phyloP scores from a whole-genome alignment of 2,329 filamentous ascomycete genomes.

The Blastomyces parvus region DNA sequence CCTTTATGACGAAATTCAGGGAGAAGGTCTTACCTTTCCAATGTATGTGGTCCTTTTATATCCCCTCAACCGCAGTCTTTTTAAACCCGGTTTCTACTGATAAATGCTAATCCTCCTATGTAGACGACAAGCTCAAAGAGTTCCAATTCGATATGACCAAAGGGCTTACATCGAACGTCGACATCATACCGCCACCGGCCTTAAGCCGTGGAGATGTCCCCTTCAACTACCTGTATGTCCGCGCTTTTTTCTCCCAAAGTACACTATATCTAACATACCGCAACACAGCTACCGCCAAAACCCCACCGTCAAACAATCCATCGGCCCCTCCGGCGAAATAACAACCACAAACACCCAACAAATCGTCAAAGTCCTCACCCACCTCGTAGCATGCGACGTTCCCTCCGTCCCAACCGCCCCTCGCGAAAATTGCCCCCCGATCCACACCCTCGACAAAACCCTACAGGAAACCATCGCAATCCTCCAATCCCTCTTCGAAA shows the following conservation, averaged over 20 bases:
- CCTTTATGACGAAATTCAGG: slow-evolving; percentile 61
- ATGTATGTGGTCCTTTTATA: slow-evolving; percentile 40
- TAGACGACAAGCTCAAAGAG: slow-evolving; percentile 50
- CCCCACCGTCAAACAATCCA: slow-evolving; percentile 57
- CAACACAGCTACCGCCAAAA: slow-evolving; percentile 72
- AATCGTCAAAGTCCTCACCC: slow-evolving; percentile 51
- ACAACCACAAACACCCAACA: slow-evolving; percentile 48
- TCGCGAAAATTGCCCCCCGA: slow-evolving; percentile 46
- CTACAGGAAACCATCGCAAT: slow-evolving; percentile 56
- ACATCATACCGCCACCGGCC: slow-evolving; percentile 70
- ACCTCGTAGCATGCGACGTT: slow-evolving; percentile 52
- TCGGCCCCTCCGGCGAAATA: slow-evolving; percentile 51
- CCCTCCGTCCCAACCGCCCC: slow-evolving; percentile 52
- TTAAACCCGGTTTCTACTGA: not conserved
- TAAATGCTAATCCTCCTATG: not conserved
- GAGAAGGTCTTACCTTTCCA: slow-evolving; percentile 62
- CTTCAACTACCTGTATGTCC: slow-evolving; percentile 49
- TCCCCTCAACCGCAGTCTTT: not conserved
- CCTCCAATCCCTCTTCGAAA: slow-evolving; percentile 56
- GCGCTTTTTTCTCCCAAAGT: not conserved
- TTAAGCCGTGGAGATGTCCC: slow-evolving; percentile 65
- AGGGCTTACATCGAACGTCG: slow-evolving; percentile 50
- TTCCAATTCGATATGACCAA: slow-evolving; percentile 59
- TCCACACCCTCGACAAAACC: slow-evolving; percentile 44
- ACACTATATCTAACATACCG: slow-evolving; percentile 16